Base-by-base conservation (phyloP, 805 yeast species). In the Brettanomyces sp. region DNA sequence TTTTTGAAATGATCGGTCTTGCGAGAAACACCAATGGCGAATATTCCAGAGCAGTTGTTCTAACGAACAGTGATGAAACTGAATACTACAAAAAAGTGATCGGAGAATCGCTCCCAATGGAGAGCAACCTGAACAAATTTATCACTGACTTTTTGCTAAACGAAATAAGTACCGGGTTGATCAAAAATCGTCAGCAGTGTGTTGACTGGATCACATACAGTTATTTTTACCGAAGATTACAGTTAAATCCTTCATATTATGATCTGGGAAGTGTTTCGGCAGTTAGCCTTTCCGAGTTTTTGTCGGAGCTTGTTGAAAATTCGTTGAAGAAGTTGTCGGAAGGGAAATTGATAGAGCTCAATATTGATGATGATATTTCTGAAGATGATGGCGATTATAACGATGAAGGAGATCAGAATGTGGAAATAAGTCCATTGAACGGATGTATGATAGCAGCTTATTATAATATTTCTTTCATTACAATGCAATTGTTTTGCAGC, bases 161-260 rank as follows among this genome's bases (percentile, higher is more conserved):
- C 40, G 98, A 87, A 54, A 80, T 89, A n/a, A 76, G 85, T 35
- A 74, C 80, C 5, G 69, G 77, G 2, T 69, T 80, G 12, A 74
- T 91, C 47, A 72, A 69, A 41, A 70, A 76, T 6, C 79, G 85
- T 57, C 96, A 90, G 55, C 93, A 85, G 53, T 86, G 95, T 55
- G 77, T 93, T 48, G 96, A 91, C 56, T 88, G 95, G 95, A 57
- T 93, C 33, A 85, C 96, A 0, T 86, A 76, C 59, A 75, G 95
- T 0, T 85, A 80, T 54, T 85, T 90, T 56, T 93, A 87, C 63
- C 71, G 95, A 52, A 70, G 98, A 43, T 60, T 93, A 21, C 83
- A 79, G 46, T 72, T 76, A 34, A 93, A 93, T 59, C 97, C 99
- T 3, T 79, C 93, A 48, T 93, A 76, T 59, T 93, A 93, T 58